Evolutionary conservation across 371 early-diverging fungal genomes (phyloP).

Genomic region (Apophysomyces sp.): DNA sequence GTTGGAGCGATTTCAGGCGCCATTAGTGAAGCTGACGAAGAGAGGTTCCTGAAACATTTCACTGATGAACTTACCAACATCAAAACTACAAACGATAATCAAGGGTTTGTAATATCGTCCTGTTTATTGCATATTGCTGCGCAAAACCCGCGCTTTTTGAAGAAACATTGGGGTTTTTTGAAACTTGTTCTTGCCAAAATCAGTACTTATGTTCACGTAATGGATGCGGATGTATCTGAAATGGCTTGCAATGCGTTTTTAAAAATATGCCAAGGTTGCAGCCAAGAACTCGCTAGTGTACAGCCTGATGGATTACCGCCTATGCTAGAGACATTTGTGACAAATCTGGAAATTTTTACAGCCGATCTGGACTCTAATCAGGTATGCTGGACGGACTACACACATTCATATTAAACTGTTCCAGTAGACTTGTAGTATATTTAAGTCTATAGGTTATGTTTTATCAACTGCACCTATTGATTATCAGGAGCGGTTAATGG

Average conservation of each 20-base stretch:
- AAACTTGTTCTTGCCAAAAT: slow-evolving; percentile 96
- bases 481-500: slow-evolving; percentile 70
- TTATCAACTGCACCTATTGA: slow-evolving; percentile 74
- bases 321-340: slow-evolving; percentile 85
- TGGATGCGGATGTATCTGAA: slow-evolving; percentile 95
- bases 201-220: slow-evolving; percentile 97
- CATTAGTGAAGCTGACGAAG: slow-evolving; percentile 88
- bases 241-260: slow-evolving; percentile 99
- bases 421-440: slow-evolving; percentile 75
- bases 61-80: slow-evolving; percentile 88
- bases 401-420: neutral
- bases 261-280: slow-evolving; percentile 92
- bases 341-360: slow-evolving; percentile 64
- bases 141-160: slow-evolving; percentile 96
- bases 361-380: slow-evolving; percentile 79
- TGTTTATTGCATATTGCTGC: slow-evolving; percentile 98
- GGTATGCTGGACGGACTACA: slow-evolving; percentile 30
- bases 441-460: slow-evolving; percentile 90
- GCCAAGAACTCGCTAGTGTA: slow-evolving; percentile 80
- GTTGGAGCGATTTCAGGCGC: slow-evolving; percentile 95
- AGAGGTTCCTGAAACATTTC: slow-evolving; percentile 85
- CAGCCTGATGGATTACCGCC: slow-evolving; percentile 74
- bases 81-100: slow-evolving; percentile 81
- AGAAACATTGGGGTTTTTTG: slow-evolving; percentile 95
- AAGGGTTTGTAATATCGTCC: slow-evolving; percentile 97